Base-by-base conservation (phyloP, 768 basidiomycete genomes). In the Tricholoma saponaceum region DNA sequence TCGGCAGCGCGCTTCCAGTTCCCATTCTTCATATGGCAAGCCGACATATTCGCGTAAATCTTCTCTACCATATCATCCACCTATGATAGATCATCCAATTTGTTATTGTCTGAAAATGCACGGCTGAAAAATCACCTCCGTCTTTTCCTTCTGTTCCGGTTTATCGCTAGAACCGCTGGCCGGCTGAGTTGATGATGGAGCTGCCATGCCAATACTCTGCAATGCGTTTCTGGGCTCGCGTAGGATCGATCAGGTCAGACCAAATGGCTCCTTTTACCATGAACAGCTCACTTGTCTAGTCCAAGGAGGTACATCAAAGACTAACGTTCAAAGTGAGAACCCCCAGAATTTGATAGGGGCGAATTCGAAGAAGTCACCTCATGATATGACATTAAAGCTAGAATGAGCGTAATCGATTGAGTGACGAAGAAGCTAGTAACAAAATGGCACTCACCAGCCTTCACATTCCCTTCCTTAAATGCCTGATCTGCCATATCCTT, bases 21-120 rank as follows among this genome's bases (percentile, higher is more conserved):
- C 49, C 77, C 76, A 51, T 83, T 83, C 71, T 90, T 92, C 65
- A 93, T 73, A 67, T 93, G 89, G 62, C 90, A 91, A 5, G 89
- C 90, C 2, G 86, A 83, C 87, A 90, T 89, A 56, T 94, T 94
- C 3, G 89, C 83, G 60, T 93, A 90, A 47, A 92, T 83, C 74
- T 89, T 93, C 71, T 90, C 90, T 18, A 90, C 69, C 37, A 92
- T 77, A 9, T 84, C 75, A 67, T 93, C 92, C 18, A 84, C 79
- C 91, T 93, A 59, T 20, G n/a, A 44, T 10, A 20, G 22, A 37
- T 30, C 20, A 43, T 14, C 33, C 30, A 26, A 22, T 12, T 18
- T 41, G 16, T 18, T 26, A 41, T 23, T n/a, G 16, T 28, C 39
- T 28, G 53, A 57, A 35, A 9, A 28, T 51, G n/a, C 22, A 30